These are phyloP conservation scores for Botryotinia calthae DNA, from an alignment of 2,329 filamentous ascomycete genomes.

Conservation along the genomic window DNA sequence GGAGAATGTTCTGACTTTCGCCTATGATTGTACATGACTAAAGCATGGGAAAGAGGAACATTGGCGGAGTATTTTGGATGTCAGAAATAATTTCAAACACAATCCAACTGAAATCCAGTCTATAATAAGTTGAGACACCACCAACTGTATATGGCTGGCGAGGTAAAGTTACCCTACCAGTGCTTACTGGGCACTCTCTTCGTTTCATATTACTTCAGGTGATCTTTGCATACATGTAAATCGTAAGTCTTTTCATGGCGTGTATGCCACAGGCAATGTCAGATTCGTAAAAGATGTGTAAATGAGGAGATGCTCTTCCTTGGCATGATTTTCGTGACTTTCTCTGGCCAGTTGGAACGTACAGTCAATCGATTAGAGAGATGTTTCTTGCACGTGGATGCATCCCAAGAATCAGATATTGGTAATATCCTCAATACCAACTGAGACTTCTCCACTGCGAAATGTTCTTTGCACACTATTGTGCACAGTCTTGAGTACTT, in stretches of 20 bases:
- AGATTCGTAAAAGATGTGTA: background rate
- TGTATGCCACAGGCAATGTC: background rate
- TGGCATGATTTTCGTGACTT: background rate
- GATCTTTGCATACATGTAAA: background rate
- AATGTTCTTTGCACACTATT: background rate
- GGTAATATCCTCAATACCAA: background rate
- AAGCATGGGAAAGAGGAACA: background rate
- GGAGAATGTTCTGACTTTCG: slow-evolving; percentile 3
- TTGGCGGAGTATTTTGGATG: background rate
- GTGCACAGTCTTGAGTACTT: background rate
- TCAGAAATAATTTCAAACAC: background rate
- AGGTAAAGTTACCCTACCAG: background rate
- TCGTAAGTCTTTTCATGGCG: background rate
- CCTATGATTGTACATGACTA: background rate
- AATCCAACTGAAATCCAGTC: background rate
- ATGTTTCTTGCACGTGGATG: background rate
- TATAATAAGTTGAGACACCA: slow-evolving; percentile 6
- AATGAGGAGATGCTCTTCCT: background rate
- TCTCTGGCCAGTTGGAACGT: background rate
- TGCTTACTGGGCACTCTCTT: background rate
- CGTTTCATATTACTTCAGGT: slow-evolving; percentile 3
- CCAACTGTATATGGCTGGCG: background rate
- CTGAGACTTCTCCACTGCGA: slow-evolving; percentile 8
- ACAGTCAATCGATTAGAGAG: background rate
- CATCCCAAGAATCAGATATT: background rate